phyloP scores from a whole-genome alignment of 805 yeast species.

The Huiozyma sinensis region DNA sequence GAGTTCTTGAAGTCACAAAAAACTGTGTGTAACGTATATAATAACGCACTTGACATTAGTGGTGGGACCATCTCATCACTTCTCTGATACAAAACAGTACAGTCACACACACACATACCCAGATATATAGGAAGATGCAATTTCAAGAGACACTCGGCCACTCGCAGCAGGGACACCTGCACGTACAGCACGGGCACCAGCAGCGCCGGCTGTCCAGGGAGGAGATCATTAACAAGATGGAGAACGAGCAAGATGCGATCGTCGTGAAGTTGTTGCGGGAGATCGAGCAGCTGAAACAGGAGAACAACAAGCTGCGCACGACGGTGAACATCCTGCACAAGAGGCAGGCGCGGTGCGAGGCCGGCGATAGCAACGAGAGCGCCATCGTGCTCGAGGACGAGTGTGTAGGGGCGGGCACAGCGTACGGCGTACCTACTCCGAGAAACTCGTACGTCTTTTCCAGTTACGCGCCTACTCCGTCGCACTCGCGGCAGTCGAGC shows the following conservation, averaged over 20 bases:
- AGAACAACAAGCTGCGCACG: constrained; percentile 32
- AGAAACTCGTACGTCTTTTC: constrained; percentile 1
- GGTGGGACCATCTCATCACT: too few species aligned
- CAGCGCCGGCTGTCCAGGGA: constrained; percentile 27
- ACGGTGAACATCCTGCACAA: constrained; percentile 8
- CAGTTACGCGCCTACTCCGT: too few species aligned
- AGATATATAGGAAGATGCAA: too few species aligned
- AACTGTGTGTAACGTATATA: too few species aligned
- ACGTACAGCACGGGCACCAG: not conserved
- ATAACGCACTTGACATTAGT: too few species aligned
- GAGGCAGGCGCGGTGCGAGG: not conserved
- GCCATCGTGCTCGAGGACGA: constrained; percentile 3
- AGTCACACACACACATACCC: too few species aligned
- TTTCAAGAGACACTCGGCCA: too few species aligned
- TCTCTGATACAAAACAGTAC: too few species aligned
- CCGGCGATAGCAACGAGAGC: constrained; percentile 6
- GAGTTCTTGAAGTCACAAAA: too few species aligned
- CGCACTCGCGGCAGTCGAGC: too few species aligned
- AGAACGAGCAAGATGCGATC: constrained; percentile 53
- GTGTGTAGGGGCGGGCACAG: not conserved
- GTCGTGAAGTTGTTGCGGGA: constrained; percentile 46
- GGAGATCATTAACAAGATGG: constrained; percentile 48
- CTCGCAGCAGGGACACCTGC: not conserved
- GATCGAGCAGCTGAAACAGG: constrained; percentile 37
- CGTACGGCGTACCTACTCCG: not conserved